These are phyloP conservation scores for Globisporangium mamillatum DNA, from an alignment of 352 stramenopile species.

Conservation along the genomic window DNA sequence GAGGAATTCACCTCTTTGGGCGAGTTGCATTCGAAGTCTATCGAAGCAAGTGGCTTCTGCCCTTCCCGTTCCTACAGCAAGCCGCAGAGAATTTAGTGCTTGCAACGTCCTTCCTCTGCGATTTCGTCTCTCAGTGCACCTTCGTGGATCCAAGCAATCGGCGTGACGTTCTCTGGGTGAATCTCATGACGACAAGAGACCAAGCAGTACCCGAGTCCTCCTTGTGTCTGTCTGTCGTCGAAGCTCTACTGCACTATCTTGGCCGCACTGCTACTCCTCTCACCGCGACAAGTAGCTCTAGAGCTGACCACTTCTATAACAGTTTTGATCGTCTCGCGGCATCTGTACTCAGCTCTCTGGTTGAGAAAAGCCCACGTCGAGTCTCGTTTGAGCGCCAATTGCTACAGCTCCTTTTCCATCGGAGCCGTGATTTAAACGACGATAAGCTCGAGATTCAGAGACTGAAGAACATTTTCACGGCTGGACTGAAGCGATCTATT, in stretches of 20 bases:
- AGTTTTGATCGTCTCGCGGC: constrained; percentile 30
- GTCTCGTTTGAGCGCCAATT: constrained; percentile 12
- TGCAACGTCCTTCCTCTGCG: constrained; percentile 27
- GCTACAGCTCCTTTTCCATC: not conserved
- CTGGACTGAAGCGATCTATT: constrained; percentile 26
- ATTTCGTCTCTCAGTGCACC: constrained; percentile 7
- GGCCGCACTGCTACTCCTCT: not conserved
- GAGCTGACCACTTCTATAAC: not conserved
- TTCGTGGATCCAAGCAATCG: constrained; percentile 8
- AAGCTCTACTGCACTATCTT: constrained; percentile 13
- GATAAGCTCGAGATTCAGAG: not conserved
- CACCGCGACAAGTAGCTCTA: not conserved
- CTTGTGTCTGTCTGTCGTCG: constrained; percentile 7
- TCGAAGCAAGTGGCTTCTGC: not conserved
- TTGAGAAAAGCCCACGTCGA: constrained; percentile 25
- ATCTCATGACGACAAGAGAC: constrained; percentile 1
- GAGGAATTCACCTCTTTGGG: constrained; percentile 22
- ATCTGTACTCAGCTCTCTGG: constrained; percentile 12
- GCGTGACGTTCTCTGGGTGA: constrained; percentile 8
- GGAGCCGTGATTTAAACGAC: not conserved
- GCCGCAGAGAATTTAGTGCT: constrained; percentile 30
- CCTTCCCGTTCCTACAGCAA: not conserved
- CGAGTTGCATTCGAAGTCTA: constrained; percentile 20
- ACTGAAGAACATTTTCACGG: constrained; percentile 9
- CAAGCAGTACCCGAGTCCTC: not conserved